A percentile compares a stretch with the other conserved stretches of the same genome.
Conservation (phyloP, 139 green algal genomes). For the Penium margaritaceum region DNA sequence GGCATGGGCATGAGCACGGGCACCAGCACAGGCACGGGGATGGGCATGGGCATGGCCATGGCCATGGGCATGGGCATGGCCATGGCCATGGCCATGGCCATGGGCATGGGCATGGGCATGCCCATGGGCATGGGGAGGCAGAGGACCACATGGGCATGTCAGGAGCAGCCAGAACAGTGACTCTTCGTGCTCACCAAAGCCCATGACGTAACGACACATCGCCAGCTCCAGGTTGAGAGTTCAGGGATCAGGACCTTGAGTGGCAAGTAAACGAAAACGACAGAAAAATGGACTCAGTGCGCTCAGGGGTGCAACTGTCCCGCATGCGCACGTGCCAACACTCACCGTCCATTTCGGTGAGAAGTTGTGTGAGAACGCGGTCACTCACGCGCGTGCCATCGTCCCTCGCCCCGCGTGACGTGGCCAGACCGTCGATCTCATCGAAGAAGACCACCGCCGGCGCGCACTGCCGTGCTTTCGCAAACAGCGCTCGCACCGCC, state of each 20-base stretch:
- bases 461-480: conserved; percentile 48
- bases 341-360: conserved; percentile 81
- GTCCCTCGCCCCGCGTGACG: conserved; percentile 28
- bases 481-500: conserved; percentile 57
- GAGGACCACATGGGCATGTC: neutral
- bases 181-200: neutral
- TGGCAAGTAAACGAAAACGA: too few species aligned
- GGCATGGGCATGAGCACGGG: too few species aligned
- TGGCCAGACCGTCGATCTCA: conserved; percentile 56
- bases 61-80: too few species aligned
- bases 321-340: neutral
- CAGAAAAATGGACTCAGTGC: too few species aligned
- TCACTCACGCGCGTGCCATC: conserved; percentile 44
- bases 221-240: neutral
- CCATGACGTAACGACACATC: neutral
- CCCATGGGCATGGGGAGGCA: too few species aligned
- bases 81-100: neutral
- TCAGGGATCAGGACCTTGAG: neutral
- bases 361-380: conserved; percentile 74
- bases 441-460: conserved; percentile 69
- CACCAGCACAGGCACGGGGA: too few species aligned
- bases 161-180: neutral
- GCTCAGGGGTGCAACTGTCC: too few species aligned
- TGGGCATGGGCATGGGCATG: too few species aligned
- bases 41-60: too few species aligned